Conservation (phyloP, 176 grass and related monocot species). For the Triticum aestivum region IWGSC_CS_RefSeq_v2.1 NC_057797.1:762559974-762560473, state of each 20-base stretch:
- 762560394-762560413: slow-evolving; percentile 6
- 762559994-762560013: too few species aligned
- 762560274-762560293: slow-evolving; percentile 93
- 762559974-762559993: too few species aligned
- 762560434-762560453: slow-evolving; percentile 93
- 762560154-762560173: background rate
- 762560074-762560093: too few species aligned
- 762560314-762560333: slow-evolving; percentile 97
- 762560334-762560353: slow-evolving; percentile 38
- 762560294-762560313: slow-evolving; percentile 94
- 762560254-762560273: slow-evolving; percentile 90
- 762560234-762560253: slow-evolving; percentile 97
- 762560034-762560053: too few species aligned
- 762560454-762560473: slow-evolving; percentile 79
- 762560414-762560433: slow-evolving; percentile 5
- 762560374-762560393: slow-evolving; percentile 13
- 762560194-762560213: background rate
- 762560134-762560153: background rate
- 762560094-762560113: too few species aligned
- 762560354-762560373: slow-evolving; percentile 21
- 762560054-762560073: too few species aligned
- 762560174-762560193: background rate
- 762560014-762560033: too few species aligned
- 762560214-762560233: slow-evolving; percentile 23
- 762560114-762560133: too few species aligned